These are phyloP conservation scores for Phyllosticta citrichinensis DNA, from an alignment of 2,329 filamentous ascomycete genomes.

Conservation along the genomic window DNA sequence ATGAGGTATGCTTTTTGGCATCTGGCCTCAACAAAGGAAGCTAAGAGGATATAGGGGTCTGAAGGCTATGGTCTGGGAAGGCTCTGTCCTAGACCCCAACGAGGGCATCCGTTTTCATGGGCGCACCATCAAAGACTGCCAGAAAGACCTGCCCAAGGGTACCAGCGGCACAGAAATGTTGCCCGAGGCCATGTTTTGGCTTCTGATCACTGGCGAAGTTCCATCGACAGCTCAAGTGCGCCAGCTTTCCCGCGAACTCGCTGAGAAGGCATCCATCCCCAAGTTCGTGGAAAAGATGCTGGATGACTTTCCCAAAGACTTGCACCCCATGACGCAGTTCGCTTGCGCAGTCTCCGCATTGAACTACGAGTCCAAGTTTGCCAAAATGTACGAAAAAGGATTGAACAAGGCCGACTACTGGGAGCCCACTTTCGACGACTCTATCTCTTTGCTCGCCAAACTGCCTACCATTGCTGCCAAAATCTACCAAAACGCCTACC, in stretches of 20 bases:
- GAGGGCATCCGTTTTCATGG: conserved; percentile 98
- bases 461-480: conserved; percentile 93
- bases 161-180: conserved; percentile 91
- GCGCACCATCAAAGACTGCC: conserved; percentile 96
- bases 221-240: conserved; percentile 76
- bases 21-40: background rate
- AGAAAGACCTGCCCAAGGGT: conserved; percentile 86
- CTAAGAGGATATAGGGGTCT: conserved; percentile 49
- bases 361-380: conserved; percentile 89
- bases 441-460: conserved; percentile 87
- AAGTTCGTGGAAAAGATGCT: conserved; percentile 79
- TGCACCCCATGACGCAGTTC: conserved; percentile 98
- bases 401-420: conserved; percentile 96
- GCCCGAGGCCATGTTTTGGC: conserved; percentile 99
- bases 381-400: conserved; percentile 82
- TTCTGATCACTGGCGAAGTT: conserved; percentile 85
- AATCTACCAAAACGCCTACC: conserved; percentile 90
- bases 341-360: conserved; percentile 91
- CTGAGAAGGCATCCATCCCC: conserved; percentile 75
- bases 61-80: conserved; percentile 98
- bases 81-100: conserved; percentile 89
- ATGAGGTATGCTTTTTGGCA: conserved; percentile 54
- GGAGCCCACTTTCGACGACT: conserved; percentile 96
- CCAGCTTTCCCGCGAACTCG: conserved; percentile 72
- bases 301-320: conserved; percentile 75